These are phyloP conservation scores for Calonectria multiphialidica DNA, from an alignment of 2,329 filamentous ascomycete genomes.

Conservation along the genomic window DNA sequence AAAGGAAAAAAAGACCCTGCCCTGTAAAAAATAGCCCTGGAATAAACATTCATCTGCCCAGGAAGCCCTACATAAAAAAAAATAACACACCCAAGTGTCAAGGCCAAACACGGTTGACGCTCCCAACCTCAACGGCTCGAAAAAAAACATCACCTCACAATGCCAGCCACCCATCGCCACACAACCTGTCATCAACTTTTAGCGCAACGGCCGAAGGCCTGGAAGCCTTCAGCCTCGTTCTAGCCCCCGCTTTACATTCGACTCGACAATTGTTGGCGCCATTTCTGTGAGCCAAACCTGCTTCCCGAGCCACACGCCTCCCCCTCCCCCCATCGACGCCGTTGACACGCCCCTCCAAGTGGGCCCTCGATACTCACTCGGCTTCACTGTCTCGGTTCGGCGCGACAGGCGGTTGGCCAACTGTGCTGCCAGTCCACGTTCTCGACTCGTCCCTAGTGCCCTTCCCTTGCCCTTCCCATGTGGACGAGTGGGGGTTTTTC, in stretches of 20 bases:
- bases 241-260: constrained; percentile 12
- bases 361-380: constrained; percentile 9
- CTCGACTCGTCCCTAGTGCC: constrained; percentile 7
- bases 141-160: neutral
- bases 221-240: constrained; percentile 27
- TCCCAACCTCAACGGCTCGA: neutral
- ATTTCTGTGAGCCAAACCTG: neutral
- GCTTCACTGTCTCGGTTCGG: constrained; percentile 17
- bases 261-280: neutral
- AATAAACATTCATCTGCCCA: constrained; percentile 4
- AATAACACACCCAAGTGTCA: neutral
- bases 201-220: constrained; percentile 24
- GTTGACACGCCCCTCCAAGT: constrained; percentile 8
- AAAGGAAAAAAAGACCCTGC: neutral
- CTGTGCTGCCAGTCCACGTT: constrained; percentile 1
- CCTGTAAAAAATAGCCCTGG: neutral
- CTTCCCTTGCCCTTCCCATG: constrained; percentile 10
- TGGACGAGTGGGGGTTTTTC: constrained; percentile 3
- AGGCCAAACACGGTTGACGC: neutral
- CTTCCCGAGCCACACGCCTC: constrained; percentile 3
- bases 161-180: constrained; percentile 3
- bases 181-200: neutral
- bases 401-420: constrained; percentile 15
- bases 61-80: neutral
- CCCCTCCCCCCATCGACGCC: neutral